Evolutionary conservation across 106 monocot species (phyloP).

Genomic region (Agapanthus africanus): DNA sequence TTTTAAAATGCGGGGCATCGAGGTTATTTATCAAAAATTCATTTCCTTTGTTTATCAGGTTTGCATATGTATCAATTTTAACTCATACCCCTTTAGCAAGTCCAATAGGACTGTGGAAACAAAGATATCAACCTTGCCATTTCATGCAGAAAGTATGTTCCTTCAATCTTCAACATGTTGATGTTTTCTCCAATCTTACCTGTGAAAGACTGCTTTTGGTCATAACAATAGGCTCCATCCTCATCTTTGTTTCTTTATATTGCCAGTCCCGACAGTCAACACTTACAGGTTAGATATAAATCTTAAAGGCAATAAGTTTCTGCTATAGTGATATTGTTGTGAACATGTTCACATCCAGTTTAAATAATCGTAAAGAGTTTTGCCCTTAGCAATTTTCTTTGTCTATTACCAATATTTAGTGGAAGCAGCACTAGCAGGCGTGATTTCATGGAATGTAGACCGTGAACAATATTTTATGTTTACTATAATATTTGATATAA

Average conservation of each 20-base stretch:
- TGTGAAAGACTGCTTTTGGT: background rate
- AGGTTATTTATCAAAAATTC: no score
- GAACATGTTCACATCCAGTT: background rate
- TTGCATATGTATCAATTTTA: no score
- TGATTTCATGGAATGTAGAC: no score
- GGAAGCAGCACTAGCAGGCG: no score
- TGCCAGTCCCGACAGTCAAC: no score
- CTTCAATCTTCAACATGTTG: background rate
- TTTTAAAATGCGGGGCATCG: no score
- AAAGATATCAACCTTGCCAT: background rate
- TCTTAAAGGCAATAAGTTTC: background rate
- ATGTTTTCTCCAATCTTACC: background rate
- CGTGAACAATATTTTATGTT: no score
- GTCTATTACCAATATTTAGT: no score
- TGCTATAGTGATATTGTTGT: background rate
- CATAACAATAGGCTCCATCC: background rate
- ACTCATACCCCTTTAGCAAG: no score
- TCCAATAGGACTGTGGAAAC: background rate
- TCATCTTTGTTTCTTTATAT: constrained; percentile 8
- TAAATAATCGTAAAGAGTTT: background rate
- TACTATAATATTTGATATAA: no score
- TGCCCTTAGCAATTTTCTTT: background rate
- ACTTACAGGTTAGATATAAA: constrained; percentile 7
- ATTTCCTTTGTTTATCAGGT: no score
- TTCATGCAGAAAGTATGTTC: constrained; percentile 4